A percentile compares a stretch with the other conserved stretches of the same genome.
Conservation (phyloP, 176 grass and related monocot genomes). For the Avena insularis region DNA sequence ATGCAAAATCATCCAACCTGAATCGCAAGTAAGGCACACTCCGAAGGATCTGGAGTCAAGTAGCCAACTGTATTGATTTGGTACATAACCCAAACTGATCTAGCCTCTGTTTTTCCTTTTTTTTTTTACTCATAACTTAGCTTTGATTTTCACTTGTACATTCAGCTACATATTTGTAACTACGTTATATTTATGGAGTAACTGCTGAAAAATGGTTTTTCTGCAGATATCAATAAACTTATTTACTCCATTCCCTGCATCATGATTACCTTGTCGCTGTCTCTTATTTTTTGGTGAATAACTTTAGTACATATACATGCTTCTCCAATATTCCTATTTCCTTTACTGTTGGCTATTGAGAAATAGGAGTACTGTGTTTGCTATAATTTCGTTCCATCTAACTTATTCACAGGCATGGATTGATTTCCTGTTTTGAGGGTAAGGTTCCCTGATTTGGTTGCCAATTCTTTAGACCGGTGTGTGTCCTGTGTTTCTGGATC, state of each 20-base stretch:
- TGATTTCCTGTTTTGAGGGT: background rate
- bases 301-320: background rate
- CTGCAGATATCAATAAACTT: background rate
- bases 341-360: background rate
- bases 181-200: constrained; percentile 10
- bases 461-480: background rate
- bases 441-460: background rate
- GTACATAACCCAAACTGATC: background rate
- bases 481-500: background rate
- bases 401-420: background rate
- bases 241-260: background rate
- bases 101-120: background rate
- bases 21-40: background rate
- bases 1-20: background rate
- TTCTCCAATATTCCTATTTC: background rate
- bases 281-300: background rate
- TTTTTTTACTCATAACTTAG: background rate
- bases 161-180: constrained; percentile 24
- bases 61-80: constrained; percentile 12
- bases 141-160: background rate
- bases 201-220: background rate
- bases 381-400: background rate
- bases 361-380: background rate
- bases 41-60: background rate
- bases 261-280: background rate